phyloP scores from a whole-genome alignment of 208 protist species.

The Crithidia bombi region DNA sequence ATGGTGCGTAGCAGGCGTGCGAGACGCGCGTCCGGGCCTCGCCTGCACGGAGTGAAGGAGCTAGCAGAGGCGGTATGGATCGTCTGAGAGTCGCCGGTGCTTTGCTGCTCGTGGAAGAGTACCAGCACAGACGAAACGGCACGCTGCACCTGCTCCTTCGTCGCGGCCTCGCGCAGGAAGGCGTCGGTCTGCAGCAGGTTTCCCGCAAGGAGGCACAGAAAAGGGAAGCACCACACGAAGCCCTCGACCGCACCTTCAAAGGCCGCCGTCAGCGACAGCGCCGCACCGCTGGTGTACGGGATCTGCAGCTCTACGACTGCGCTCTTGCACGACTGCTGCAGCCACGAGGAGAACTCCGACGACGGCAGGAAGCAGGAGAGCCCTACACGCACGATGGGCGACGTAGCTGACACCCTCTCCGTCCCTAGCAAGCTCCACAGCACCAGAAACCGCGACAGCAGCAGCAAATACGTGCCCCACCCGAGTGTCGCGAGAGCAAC shows the following conservation, averaged over 20 bases:
- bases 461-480: slow-evolving; percentile 56
- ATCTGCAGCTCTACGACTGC: slow-evolving; percentile 9
- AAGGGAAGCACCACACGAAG: slow-evolving; percentile 46
- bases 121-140: slow-evolving; percentile 27
- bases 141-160: slow-evolving; percentile 23
- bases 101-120: slow-evolving; percentile 27
- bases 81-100: background rate
- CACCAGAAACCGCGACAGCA: slow-evolving; percentile 38
- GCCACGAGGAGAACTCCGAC: slow-evolving; percentile 9
- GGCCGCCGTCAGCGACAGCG: slow-evolving; percentile 19
- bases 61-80: background rate
- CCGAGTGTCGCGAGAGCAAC: slow-evolving; percentile 66
- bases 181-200: slow-evolving; percentile 53
- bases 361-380: slow-evolving; percentile 31
- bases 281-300: slow-evolving; percentile 1
- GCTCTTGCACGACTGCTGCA: slow-evolving; percentile 5
- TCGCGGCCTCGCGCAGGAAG: slow-evolving; percentile 23
- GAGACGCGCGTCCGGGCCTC: background rate
- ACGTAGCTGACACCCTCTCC: slow-evolving; percentile 20
- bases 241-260: slow-evolving; percentile 58
- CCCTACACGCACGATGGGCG: slow-evolving; percentile 20
- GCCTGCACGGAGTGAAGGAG: background rate
- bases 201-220: slow-evolving; percentile 54
- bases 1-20: slow-evolving; percentile 16
- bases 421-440: slow-evolving; percentile 30